These are phyloP conservation scores for Colletotrichum lentis DNA, from an alignment of 2,329 filamentous ascomycete species.

Conservation along the genomic window DNA sequence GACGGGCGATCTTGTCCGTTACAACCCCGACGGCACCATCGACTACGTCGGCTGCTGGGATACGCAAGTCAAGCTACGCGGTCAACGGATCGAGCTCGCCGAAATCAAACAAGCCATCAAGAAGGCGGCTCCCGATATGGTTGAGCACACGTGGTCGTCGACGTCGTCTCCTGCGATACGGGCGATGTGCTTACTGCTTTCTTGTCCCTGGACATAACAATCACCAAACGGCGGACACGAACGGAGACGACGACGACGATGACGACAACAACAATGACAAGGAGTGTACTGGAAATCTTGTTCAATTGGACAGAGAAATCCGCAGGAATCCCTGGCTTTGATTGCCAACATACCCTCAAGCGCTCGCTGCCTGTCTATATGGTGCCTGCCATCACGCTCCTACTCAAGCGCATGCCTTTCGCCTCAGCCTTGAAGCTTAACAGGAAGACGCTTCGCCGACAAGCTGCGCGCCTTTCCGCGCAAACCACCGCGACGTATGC, in stretches of 20 bases:
- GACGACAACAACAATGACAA: too few relatives aligned
- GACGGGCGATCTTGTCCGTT: slow-evolving; percentile 58
- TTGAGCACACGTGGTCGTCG: slow-evolving; percentile 18
- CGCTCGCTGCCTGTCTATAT: slow-evolving; percentile 7
- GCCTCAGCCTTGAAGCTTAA: slow-evolving; percentile 9
- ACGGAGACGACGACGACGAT: slow-evolving; percentile 1
- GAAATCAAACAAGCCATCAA: slow-evolving; percentile 43
- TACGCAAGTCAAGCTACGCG: slow-evolving; percentile 17
- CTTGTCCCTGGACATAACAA: slow-evolving; percentile 1
- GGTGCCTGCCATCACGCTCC: slow-evolving; percentile 12
- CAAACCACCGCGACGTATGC: not conserved
- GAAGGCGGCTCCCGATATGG: slow-evolving; percentile 23
- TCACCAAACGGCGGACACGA: not conserved
- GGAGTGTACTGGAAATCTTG: not conserved
- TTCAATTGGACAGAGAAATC: not conserved
- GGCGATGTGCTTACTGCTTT: slow-evolving; percentile 11
- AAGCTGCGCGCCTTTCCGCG: not conserved
- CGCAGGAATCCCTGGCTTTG: not conserved
- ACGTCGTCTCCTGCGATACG: slow-evolving; percentile 3
- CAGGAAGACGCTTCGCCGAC: slow-evolving; percentile 8
- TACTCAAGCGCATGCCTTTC: slow-evolving; percentile 15
- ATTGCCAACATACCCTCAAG: not conserved
- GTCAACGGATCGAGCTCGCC: slow-evolving; percentile 53
- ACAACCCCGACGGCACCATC: slow-evolving; percentile 42
- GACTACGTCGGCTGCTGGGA: slow-evolving; percentile 14